phyloP scores from a whole-genome alignment of 2,329 filamentous ascomycete genomes.

The Sporothrix pseudoabietina region DNA sequence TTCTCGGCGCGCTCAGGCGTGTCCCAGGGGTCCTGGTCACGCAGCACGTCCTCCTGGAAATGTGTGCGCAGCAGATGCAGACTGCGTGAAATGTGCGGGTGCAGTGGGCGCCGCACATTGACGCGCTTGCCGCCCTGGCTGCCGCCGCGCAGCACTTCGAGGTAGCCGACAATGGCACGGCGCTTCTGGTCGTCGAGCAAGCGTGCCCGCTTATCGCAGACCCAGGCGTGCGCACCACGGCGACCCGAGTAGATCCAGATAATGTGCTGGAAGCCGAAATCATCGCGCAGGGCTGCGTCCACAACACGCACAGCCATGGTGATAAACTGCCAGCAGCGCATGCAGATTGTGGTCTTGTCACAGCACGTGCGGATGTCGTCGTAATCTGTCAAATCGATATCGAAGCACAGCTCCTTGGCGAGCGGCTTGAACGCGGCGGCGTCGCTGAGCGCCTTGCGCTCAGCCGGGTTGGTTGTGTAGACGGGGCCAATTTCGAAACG shows the following conservation, averaged over 20 bases:
- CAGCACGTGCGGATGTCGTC: conserved; percentile 96
- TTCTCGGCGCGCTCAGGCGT: conserved; percentile 70
- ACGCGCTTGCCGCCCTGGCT: conserved; percentile 84
- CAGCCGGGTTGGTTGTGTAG: conserved; percentile 89
- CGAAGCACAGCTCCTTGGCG: conserved; percentile 93
- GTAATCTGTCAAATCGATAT: conserved; percentile 99
- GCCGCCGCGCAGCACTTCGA: conserved; percentile 87
- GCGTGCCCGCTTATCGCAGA: conserved; percentile 87
- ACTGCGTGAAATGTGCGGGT: conserved; percentile 87
- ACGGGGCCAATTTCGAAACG: conserved; percentile 99
- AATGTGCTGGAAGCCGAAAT: conserved; percentile 96
- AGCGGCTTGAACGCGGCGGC: conserved; percentile 80
- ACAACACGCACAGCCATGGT: conserved; percentile 97
- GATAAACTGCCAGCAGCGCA: conserved; percentile 94
- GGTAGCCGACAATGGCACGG: conserved; percentile 81
- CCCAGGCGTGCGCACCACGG: conserved; percentile 96
- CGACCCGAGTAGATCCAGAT: conserved; percentile 98
- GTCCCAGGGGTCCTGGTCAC: conserved; percentile 83
- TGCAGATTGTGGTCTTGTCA: conserved; percentile 88
- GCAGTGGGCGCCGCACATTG: conserved; percentile 79
- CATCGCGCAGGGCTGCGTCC: conserved; percentile 81
- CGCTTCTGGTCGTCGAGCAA: conserved; percentile 83
- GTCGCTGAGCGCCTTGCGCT: conserved; percentile 84
- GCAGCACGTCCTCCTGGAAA: conserved; percentile 81
- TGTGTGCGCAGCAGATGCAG: conserved; percentile 80